Conservation (phyloP, 169 alveolate genomes). For the Plasmodium gallinaceum region DNA sequence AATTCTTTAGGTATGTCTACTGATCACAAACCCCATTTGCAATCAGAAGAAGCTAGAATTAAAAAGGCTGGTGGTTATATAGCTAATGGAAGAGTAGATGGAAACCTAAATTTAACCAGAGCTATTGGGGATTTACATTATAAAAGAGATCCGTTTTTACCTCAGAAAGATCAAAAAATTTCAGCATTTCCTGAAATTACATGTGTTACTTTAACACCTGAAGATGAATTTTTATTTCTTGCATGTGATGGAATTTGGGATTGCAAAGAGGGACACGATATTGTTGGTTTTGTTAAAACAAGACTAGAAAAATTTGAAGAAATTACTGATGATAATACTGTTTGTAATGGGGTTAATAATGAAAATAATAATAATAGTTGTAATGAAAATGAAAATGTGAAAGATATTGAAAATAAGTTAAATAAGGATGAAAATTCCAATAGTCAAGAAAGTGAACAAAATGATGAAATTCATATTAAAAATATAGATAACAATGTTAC, state of each 20-base stretch:
- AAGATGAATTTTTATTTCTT: slow-evolving; percentile 95
- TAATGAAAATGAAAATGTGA: slow-evolving; percentile 37
- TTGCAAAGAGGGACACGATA: slow-evolving; percentile 94
- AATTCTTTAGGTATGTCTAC: slow-evolving; percentile 93
- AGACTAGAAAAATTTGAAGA: slow-evolving; percentile 62
- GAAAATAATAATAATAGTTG: slow-evolving; percentile 16
- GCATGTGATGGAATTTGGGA: slow-evolving; percentile 99
- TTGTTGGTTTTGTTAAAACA: slow-evolving; percentile 90
- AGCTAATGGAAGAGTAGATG: slow-evolving; percentile 96
- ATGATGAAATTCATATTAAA: slow-evolving; percentile 4
- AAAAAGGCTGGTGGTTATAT: slow-evolving; percentile 96
- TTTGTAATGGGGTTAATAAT: slow-evolving; percentile 9
- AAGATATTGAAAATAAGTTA: slow-evolving; percentile 15
- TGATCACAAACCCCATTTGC: slow-evolving; percentile 98
- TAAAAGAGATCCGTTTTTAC: slow-evolving; percentile 90
- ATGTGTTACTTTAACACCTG: slow-evolving; percentile 85
- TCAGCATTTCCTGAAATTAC: slow-evolving; percentile 96
- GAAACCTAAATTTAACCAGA: slow-evolving; percentile 96
- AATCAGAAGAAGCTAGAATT: slow-evolving; percentile 95
- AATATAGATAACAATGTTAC: slow-evolving; percentile 7
- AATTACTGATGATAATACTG: slow-evolving; percentile 7
- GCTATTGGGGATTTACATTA: slow-evolving; percentile 97
- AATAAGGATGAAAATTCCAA: slow-evolving; percentile 11
- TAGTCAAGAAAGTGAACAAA: background rate
- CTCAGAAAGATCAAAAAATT: slow-evolving; percentile 94